A percentile compares a stretch with the other conserved stretches of the same genome.
Evolutionary conservation across 768 basidiomycete species (phyloP).

Genomic region (Leucosporidium creatinivorum): DNA sequence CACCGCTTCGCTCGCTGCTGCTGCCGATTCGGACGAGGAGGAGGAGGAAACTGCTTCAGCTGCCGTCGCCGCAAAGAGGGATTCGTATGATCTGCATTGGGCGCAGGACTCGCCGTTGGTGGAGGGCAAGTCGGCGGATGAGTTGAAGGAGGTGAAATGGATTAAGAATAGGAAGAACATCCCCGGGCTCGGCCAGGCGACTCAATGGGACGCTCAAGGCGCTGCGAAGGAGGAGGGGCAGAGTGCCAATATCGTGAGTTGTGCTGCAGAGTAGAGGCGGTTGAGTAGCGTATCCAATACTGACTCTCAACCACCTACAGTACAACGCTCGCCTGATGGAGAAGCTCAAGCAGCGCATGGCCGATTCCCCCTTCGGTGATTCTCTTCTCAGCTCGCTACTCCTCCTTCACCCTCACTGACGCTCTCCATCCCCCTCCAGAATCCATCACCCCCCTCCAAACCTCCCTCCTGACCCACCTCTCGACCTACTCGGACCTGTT

Average conservation of each 20-base stretch:
- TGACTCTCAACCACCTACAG: constrained; percentile 4
- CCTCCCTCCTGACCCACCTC: constrained; percentile 19
- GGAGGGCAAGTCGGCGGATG: background rate
- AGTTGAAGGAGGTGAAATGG: constrained; percentile 3
- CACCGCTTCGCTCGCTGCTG: background rate
- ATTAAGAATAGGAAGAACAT: background rate
- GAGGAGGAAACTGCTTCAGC: background rate
- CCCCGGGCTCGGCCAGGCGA: background rate
- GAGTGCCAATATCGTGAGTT: constrained; percentile 2
- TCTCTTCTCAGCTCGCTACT: background rate
- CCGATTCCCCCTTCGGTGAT: background rate
- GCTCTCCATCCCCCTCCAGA: background rate
- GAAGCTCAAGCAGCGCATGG: constrained; percentile 17
- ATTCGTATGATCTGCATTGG: constrained; percentile 7
- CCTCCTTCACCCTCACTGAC: background rate
- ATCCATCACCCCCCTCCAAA: background rate
- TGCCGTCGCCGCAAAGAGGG: background rate
- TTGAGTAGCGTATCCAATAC: background rate
- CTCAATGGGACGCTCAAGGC: background rate
- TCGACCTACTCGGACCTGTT: constrained; percentile 66
- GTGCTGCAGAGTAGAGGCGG: background rate
- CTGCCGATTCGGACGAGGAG: background rate
- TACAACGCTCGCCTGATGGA: constrained; percentile 30
- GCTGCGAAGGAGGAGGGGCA: constrained; percentile 1
- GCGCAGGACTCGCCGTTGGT: background rate